Conservation (phyloP, 2,329 filamentous ascomycete genomes). For the Neonectria punicea region DNA sequence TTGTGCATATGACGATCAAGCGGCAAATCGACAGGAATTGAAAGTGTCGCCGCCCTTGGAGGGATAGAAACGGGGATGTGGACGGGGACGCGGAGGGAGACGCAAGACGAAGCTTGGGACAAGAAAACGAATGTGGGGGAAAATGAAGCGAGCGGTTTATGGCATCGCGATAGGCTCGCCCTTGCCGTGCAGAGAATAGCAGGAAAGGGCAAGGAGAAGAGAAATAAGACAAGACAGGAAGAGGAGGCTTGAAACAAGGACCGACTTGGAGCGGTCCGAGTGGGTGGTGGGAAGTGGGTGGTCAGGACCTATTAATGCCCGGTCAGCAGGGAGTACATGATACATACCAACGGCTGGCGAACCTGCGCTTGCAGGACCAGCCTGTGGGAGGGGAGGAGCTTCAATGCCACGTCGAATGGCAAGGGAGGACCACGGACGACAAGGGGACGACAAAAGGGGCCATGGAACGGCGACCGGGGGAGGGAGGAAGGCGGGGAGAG, state of each 20-base stretch:
- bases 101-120: conserved; percentile 25
- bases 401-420: conserved; percentile 44
- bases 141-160: conserved; percentile 35
- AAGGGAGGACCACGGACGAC: conserved; percentile 39
- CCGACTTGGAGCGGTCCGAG: conserved; percentile 33
- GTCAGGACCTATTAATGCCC: conserved; percentile 44
- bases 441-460: conserved; percentile 32
- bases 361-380: conserved; percentile 39
- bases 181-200: conserved; percentile 33
- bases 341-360: conserved; percentile 35
- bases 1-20: conserved; percentile 24
- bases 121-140: conserved; percentile 39
- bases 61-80: conserved; percentile 5
- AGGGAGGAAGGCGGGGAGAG: conserved; percentile 25
- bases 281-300: conserved; percentile 31
- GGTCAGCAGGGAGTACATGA: conserved; percentile 41
- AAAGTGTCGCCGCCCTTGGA: conserved; percentile 11
- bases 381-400: conserved; percentile 37
- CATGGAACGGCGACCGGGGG: conserved; percentile 36
- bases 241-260: conserved; percentile 44
- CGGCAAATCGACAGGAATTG: conserved; percentile 25
- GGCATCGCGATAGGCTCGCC: conserved; percentile 40
- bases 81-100: conserved; percentile 1
- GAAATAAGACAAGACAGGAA: conserved; percentile 29
- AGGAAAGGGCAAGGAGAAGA: conserved; percentile 35